Base-by-base conservation (phyloP, 2,329 filamentous ascomycete species). In the Ophiocordyceps sinensis region DNA sequence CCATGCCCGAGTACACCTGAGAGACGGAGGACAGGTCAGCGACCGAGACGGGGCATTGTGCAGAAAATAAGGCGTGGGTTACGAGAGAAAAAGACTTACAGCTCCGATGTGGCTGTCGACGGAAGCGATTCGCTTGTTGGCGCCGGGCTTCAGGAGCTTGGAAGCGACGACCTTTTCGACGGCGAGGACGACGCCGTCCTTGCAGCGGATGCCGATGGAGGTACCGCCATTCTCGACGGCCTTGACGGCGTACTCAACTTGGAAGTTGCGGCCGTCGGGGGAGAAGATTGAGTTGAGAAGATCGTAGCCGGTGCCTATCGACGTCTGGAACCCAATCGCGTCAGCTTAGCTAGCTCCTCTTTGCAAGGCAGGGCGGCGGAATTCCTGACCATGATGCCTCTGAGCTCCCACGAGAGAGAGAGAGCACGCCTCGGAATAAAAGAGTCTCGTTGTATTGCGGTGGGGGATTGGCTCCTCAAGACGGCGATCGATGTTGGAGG, bases 281-380 rank as follows among this genome's bases (percentile, higher is more conserved):
- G 91, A 96, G 75, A 96, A 98, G 71, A 96, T 93, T 59, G 91
- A 96, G 77, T 98, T 98, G 63, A 86, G 86, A 57, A 98, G 82
- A 78, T 98, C 91, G 71, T 98, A 98, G 60, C 91, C 91, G 57
- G 91, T 98, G 61, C 91, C 91, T 83, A 98, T 98, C 60, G 91
- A 98, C 59, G 91, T 98, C 91, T 98, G 53, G 31, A 36, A 6
- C 21, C 40, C 14, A n/a, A 41, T 36, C 36, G 9, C 13, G 42
- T 49, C 31, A 47, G 49, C 37, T 26, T 40, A 29, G 31, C 10
- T 7, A 28, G 17, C 19, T 19, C 19, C 19, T 19, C 19, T 4
- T 19, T 19, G 19, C 30, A 21, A 28, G 10, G 19, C 10, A n/a
- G 28, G 19, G 14, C 32, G 28, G 21, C 13, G 26, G 15, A 29